phyloP scores from a whole-genome alignment of 2,329 filamentous ascomycete species.

The Colletotrichum somersetense region DNA sequence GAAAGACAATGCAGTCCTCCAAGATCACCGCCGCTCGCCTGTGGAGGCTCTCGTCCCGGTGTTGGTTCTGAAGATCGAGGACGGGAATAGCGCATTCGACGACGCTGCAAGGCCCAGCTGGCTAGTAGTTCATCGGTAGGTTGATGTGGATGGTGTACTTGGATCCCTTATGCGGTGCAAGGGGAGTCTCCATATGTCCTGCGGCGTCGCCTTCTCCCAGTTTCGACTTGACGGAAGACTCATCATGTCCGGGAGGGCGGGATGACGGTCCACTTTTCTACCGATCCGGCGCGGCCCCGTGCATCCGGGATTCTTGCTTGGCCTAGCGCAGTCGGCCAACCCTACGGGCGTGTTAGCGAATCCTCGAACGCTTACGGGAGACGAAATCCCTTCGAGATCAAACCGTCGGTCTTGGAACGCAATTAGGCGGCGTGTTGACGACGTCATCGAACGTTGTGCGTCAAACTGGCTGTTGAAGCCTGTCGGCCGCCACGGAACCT shows the following conservation, averaged over 20 bases:
- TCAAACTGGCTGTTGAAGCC: neutral
- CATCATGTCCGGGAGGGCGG: neutral
- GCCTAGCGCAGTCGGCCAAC: neutral
- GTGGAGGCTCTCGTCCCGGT: slow-evolving; percentile 43
- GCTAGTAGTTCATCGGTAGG: no score
- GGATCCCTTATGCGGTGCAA: no score
- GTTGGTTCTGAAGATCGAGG: no score
- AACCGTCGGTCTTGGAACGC: neutral
- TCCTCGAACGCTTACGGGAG: neutral
- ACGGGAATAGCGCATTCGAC: no score
- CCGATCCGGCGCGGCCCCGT: neutral
- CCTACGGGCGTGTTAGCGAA: neutral
- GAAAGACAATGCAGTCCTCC: slow-evolving; percentile 48
- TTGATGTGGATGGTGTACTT: no score
- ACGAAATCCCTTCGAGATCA: no score
- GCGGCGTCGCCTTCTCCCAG: no score
- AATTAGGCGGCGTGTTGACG: neutral
- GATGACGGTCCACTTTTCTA: neutral
- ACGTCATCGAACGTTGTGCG: neutral
- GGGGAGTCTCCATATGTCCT: no score
- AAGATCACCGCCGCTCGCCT: slow-evolving; percentile 46
- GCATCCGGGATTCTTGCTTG: neutral
- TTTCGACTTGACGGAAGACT: no score
- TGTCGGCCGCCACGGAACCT: neutral
- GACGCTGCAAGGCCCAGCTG: no score